Base-by-base conservation (phyloP, 306 rosid species). In the Rosa chinensis region DNA sequence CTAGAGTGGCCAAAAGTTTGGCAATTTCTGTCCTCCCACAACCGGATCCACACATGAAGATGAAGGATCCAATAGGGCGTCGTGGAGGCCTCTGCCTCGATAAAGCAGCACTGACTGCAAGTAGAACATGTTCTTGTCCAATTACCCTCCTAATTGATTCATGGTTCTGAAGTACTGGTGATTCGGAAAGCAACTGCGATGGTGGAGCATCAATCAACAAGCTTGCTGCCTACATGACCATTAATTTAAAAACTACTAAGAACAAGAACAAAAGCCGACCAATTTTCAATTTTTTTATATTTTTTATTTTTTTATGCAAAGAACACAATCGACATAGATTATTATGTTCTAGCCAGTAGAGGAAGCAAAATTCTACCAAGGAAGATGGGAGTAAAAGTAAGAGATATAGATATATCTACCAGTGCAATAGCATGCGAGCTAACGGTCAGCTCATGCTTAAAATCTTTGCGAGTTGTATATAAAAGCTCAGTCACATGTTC, bases 51-150 rank as follows among this genome's bases (percentile, higher is more conserved):
- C 79, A 76, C 79, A 76, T 62, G 70, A 76, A 76, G 61, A 76
- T 67, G 71, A 76, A 76, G 79, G 79, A 76, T 28, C 79, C 79
- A 76, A 76, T 62, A 62, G 79, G 79, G 79, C 79, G 61, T 62
- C 5, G 32, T 52, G 52, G 61, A 45, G 59, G 79, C 79, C 71
- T 76, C 79, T 62, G 79, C 61, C 71, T 76, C 1, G 79, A 76
- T 49, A 76, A 40, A 76, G 79, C 79, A 62, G 72, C 79, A 44
- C 59, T 76, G 39, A 76, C 35, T 44, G 79, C 79, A 43, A 62
- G 61, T 10, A 76, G 61, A 32, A 76, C 79, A 3, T 76, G 79
- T 62, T 76, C 79, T 32, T 76, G 79, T 45, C 79, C 79, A 76
- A 76, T 28, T 45, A 76, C 79, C n/a, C 79, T 76, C 71, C 66